Evolutionary conservation across 2,329 filamentous ascomycete genomes (phyloP).

Genomic region (Fusarium zealandicum): DNA sequence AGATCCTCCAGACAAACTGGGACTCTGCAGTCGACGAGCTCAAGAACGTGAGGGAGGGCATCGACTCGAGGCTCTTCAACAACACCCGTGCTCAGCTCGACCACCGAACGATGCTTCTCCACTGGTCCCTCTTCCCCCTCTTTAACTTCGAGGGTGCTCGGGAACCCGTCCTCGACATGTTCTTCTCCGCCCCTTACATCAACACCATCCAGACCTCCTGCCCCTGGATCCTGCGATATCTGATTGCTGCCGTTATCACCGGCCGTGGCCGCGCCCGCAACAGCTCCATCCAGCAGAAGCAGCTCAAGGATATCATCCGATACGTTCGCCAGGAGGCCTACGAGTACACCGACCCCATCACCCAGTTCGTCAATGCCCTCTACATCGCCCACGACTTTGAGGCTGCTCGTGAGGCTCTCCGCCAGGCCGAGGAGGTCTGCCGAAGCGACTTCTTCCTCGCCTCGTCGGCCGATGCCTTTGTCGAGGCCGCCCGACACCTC

Average conservation of each 20-base stretch:
- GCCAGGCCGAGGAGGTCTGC: conserved; percentile 87
- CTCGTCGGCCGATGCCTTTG: conserved; percentile 83
- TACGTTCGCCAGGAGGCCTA: conserved; percentile 97
- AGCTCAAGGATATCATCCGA: conserved; percentile 95
- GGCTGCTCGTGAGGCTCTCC: conserved; percentile 88
- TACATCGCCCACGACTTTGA: conserved; percentile 91
- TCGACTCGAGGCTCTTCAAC: conserved; percentile 94
- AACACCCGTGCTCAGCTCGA: conserved; percentile 95
- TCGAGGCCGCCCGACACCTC: conserved; percentile 92
- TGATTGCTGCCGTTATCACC: conserved; percentile 93
- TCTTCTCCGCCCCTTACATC: conserved; percentile 97
- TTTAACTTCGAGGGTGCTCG: conserved; percentile 96
- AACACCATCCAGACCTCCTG: conserved; percentile 99
- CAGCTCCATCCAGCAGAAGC: conserved; percentile 90
- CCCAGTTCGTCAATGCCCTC: conserved; percentile 93
- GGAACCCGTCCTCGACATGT: conserved; percentile 90
- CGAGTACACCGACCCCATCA: conserved; percentile 96
- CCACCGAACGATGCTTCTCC: conserved; percentile 95
- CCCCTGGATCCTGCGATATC: conserved; percentile 95
- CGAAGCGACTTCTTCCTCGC: conserved; percentile 95
- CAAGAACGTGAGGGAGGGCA: conserved; percentile 86
- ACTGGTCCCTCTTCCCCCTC: conserved; percentile 98
- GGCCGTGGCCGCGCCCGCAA: conserved; percentile 84
- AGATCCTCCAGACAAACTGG: conserved; percentile 96
- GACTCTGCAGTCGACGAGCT: conserved; percentile 91